A percentile compares a stretch with the other conserved stretches of the same genome.
Evolutionary conservation across 2,329 filamentous ascomycete species (phyloP).

Genomic region (Pestalotiopsis sp.): DNA sequence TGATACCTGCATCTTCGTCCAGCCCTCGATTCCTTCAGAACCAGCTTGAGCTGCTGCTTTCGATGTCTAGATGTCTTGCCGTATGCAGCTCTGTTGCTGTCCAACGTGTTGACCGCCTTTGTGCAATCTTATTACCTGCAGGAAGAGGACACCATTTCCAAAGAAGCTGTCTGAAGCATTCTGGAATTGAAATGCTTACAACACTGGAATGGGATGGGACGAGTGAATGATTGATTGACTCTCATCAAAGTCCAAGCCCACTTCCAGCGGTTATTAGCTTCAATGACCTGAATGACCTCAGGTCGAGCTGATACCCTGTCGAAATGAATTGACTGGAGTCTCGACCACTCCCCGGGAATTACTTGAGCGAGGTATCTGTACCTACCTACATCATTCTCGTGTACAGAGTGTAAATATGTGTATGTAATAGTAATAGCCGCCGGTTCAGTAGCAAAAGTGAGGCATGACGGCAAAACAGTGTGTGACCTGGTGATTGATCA

Average conservation of each 20-base stretch:
- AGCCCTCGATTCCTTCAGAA: conserved; percentile 10
- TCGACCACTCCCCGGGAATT: neutral
- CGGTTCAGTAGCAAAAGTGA: neutral
- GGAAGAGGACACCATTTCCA: conserved; percentile 8
- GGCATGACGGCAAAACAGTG: neutral
- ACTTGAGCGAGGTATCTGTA: no score
- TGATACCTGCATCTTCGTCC: conserved; percentile 36
- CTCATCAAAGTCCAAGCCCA: neutral
- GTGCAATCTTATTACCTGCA: conserved; percentile 24
- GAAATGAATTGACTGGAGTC: neutral
- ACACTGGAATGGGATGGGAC: no score
- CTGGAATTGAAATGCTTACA: no score
- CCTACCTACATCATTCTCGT: neutral
- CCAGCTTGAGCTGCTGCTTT: neutral
- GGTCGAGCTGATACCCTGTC: neutral
- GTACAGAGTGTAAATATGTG: neutral
- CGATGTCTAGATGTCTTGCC: neutral
- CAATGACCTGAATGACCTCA: neutral
- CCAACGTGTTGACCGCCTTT: conserved; percentile 23
- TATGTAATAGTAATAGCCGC: neutral
- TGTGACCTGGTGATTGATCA: neutral
- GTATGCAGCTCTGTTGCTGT: neutral
- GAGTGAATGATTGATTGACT: neutral
- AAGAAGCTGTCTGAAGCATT: neutral
- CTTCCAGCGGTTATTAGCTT: neutral